Evolutionary conservation across 192 early-diverging fungal species (phyloP).

Genomic region (Rhizoclosmatium globosum): DNA sequence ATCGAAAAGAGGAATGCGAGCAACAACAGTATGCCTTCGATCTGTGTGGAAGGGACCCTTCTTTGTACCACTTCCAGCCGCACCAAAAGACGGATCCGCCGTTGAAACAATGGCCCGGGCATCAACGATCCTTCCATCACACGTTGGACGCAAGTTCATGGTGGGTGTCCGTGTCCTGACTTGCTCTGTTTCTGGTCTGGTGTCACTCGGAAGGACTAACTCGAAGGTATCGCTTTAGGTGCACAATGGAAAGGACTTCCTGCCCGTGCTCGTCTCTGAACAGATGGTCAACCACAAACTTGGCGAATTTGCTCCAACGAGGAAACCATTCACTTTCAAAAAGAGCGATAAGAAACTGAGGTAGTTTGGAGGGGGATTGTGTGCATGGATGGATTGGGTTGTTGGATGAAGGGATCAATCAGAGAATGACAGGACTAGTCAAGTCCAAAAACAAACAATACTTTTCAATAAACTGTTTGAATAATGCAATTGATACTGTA

Average conservation of each 20-base stretch:
- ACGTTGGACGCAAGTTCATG: conserved; percentile 86
- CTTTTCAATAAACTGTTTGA: too few species aligned
- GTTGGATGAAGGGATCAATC: too few species aligned
- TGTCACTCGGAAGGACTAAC: conserved; percentile 44
- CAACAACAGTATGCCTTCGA: conserved; percentile 23
- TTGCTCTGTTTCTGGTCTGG: conserved; percentile 37
- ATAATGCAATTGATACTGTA: too few species aligned
- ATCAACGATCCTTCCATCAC: conserved; percentile 89
- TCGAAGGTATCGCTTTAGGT: neutral
- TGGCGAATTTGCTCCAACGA: conserved; percentile 92
- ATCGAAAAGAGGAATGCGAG: neutral
- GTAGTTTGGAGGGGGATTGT: too few species aligned
- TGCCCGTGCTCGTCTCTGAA: conserved; percentile 84
- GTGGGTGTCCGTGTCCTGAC: conserved; percentile 48
- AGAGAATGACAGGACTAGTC: too few species aligned
- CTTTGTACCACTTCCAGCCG: conserved; percentile 47
- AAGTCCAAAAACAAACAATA: too few species aligned
- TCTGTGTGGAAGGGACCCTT: conserved; percentile 60
- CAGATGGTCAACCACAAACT: conserved; percentile 95
- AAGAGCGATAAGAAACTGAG: conserved; percentile 22
- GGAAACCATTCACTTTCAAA: conserved; percentile 80
- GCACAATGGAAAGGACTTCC: conserved; percentile 92
- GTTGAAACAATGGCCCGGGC: conserved; percentile 77
- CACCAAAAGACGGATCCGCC: conserved; percentile 26
- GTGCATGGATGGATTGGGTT: too few species aligned